A percentile compares a stretch with the other conserved stretches of the same genome.
These are phyloP conservation scores for Adansonia rubrostipa DNA, from an alignment of 441 rosid species.

Conservation along the genomic window DNA sequence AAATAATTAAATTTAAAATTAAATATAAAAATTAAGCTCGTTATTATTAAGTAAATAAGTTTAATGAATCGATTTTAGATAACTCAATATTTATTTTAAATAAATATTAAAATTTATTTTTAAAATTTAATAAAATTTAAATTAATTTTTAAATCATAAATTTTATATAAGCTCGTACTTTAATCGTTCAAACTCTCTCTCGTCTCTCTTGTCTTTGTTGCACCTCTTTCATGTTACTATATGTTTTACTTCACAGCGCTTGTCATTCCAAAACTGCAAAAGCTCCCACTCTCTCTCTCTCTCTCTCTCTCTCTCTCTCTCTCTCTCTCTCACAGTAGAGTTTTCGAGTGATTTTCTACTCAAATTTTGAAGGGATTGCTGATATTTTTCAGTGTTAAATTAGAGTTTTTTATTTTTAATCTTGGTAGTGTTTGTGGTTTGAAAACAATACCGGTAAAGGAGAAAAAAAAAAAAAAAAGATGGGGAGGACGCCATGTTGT, in stretches of 20 bases:
- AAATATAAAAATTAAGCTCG: no score
- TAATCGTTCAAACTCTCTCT: neutral
- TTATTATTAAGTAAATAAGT: no score
- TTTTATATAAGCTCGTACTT: no score
- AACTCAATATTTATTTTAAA: no score
- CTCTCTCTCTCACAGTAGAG: conserved; percentile 1
- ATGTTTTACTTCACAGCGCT: conserved; percentile 19
- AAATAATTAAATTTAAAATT: no score
- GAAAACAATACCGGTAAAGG: neutral
- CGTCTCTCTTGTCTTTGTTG: neutral
- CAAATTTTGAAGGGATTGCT: conserved; percentile 13
- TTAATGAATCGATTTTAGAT: no score
- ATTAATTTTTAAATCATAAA: no score
- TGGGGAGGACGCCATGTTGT: conserved; percentile 76
- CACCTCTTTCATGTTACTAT: neutral
- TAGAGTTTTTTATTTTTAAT: neutral
- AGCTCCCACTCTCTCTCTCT: no score
- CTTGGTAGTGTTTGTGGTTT: neutral
- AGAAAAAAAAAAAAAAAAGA: conserved; percentile 17
- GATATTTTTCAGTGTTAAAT: conserved; percentile 28
- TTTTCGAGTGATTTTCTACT: conserved; percentile 2
- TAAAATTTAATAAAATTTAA: no score
- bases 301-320: neutral
- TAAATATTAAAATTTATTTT: no score
- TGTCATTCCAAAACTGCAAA: neutral